Evolutionary conservation across 2,329 filamentous ascomycete genomes (phyloP), one percentile per base, ranked within the genome.

Genomic region (Elsinoe batatas): DNA sequence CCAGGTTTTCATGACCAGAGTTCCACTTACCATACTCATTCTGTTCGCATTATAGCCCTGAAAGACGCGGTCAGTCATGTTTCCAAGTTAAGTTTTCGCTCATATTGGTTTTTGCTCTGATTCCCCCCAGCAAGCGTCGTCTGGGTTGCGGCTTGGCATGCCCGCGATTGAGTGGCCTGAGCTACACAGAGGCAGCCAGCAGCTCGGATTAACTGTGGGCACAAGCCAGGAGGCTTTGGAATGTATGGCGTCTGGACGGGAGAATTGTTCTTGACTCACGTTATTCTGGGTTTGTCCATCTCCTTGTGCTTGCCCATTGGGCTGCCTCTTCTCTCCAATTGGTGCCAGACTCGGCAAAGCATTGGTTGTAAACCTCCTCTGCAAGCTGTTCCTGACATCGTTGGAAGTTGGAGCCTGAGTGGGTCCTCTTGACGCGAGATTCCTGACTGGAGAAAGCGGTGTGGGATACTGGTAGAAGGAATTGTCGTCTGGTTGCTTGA

Each of bases 361-460:
- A 65, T 76, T 94, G 57, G 91, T 93, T 61, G 91, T 97, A 74
- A 97, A 97, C 68, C 91, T 86, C 67, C 91, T 85, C 72, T 91
- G 88, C 68, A 97, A 78, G 64, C 83, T 84, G 60, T 82, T 81
- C 71, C 91, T 84, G 62, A 80, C 80, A 67, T 95, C 88, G 70
- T 82, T 79, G 61, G 79, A 69, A 59, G 76, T 70, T 56, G 76
- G 72, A 61, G 79, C 76, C 61, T 79, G 79, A 49, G 74, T 59
- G 61, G 75, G 76, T 69, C 55, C 59, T 61, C 66, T 65, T 47
- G 63, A 61, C 57, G 68, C 68, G 50, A 64, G 64, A 56, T 67
- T 68, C 17, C 67, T 57, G 26, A 64, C 63, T 82, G 81, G 66
- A 26, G 72, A 68, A 36, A 69, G 60, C 8, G 87, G 84, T 65